A percentile compares a stretch with the other conserved stretches of the same genome.
Evolutionary conservation across 2,329 filamentous ascomycete genomes (phyloP).

Genomic region (Pseudocercospora crystallina): DNA sequence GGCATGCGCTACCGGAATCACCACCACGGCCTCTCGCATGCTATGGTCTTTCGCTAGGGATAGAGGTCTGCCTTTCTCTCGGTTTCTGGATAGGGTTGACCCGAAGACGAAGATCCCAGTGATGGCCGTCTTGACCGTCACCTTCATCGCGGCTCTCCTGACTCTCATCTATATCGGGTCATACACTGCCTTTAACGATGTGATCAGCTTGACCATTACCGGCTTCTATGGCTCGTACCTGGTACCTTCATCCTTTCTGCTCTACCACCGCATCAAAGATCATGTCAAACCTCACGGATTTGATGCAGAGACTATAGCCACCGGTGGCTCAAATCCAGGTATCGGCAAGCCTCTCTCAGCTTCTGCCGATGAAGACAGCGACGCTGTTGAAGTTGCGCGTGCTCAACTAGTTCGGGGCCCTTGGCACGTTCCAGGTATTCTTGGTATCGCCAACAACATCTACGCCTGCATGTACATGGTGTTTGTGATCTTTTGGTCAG

Average conservation of each 20-base stretch:
- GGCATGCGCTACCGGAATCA: constrained; percentile 37
- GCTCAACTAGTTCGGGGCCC: constrained; percentile 53
- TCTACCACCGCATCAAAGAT: constrained; percentile 43
- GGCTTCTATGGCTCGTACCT: constrained; percentile 48
- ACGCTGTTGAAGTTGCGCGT: constrained; percentile 13
- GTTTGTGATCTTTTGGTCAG: constrained; percentile 58
- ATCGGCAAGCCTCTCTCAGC: background rate
- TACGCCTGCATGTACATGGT: constrained; percentile 55
- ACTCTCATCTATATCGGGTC: constrained; percentile 46
- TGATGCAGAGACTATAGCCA: constrained; percentile 18
- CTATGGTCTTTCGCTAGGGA: constrained; percentile 45
- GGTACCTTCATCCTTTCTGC: constrained; percentile 40
- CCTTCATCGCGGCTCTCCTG: constrained; percentile 53
- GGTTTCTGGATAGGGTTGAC: constrained; percentile 38
- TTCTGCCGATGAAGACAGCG: constrained; percentile 2
- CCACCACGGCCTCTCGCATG: constrained; percentile 44
- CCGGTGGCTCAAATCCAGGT: too few relatives aligned
- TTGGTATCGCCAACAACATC: constrained; percentile 56
- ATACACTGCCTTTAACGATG: constrained; percentile 45
- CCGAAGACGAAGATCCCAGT: constrained; percentile 31
- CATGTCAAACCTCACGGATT: constrained; percentile 41
- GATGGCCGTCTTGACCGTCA: constrained; percentile 43
- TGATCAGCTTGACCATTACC: constrained; percentile 46
- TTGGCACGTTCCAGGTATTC: constrained; percentile 52
- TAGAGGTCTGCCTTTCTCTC: constrained; percentile 40